phyloP scores from a whole-genome alignment of 257 asterid genomes.

The Dorcoceras hygrometricum region DNA sequence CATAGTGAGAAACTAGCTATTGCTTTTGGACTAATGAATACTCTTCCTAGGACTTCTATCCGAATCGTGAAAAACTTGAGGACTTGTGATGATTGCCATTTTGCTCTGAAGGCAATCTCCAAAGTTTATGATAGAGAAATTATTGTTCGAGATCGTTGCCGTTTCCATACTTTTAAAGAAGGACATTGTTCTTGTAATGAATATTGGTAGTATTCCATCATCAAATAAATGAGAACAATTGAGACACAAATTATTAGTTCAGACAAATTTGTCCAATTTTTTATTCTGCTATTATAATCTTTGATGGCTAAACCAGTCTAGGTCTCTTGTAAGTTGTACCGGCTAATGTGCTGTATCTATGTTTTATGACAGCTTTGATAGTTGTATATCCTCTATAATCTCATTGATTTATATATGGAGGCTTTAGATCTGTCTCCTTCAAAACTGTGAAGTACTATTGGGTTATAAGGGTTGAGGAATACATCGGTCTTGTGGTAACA shows the following conservation, averaged over 20 bases:
- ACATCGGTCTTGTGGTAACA: too few relatives aligned
- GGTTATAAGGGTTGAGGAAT: too few relatives aligned
- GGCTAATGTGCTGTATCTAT: too few relatives aligned
- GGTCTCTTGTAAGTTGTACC: background rate
- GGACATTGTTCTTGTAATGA: slow-evolving; percentile 64
- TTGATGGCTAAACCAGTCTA: background rate
- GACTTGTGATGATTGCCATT: slow-evolving; percentile 65
- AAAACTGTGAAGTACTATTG: too few relatives aligned
- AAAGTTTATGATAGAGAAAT: slow-evolving; percentile 55
- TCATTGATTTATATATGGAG: too few relatives aligned
- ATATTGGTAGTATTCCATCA: slow-evolving; percentile 40
- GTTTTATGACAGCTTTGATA: too few relatives aligned
- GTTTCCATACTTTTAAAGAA: slow-evolving; percentile 46
- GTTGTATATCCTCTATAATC: too few relatives aligned
- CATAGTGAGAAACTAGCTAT: slow-evolving; percentile 68
- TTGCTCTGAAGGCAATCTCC: slow-evolving; percentile 50
- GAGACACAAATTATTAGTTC: background rate
- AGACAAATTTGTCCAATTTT: background rate
- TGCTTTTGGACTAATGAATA: slow-evolving; percentile 53
- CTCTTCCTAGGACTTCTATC: slow-evolving; percentile 32
- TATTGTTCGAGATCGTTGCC: slow-evolving; percentile 52
- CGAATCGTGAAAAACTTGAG: slow-evolving; percentile 55
- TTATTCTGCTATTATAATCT: background rate
- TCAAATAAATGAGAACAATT: background rate
- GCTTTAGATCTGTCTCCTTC: too few relatives aligned